Conservation (phyloP, 1,139 yeast genomes). For the Pneumocystis oryctolagi region DNA sequence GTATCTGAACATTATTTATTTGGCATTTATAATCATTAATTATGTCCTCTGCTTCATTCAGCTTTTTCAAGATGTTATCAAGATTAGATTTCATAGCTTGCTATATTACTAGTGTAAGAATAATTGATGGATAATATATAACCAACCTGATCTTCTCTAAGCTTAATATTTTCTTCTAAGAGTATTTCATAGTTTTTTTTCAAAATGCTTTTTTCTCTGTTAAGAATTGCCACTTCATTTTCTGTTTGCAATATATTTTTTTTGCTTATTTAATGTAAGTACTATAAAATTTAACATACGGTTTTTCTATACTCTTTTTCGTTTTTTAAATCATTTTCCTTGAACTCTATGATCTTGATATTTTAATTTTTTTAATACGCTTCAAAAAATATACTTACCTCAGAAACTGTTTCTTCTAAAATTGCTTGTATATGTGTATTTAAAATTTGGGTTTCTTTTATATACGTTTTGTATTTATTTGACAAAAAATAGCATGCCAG, state of each 20-base stretch:
- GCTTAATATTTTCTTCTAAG: not conserved
- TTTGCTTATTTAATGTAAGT: not conserved
- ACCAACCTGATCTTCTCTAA: not conserved
- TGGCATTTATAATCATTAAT: not conserved
- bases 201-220: not conserved
- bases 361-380: not conserved
- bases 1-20: not conserved
- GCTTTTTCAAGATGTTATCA: not conserved
- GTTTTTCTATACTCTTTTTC: not conserved
- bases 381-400: not conserved
- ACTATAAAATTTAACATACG: not conserved
- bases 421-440: not conserved
- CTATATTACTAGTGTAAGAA: not conserved
- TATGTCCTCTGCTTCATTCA: not conserved
- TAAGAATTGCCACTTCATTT: not conserved
- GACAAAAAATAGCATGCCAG: not conserved
- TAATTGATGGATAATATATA: not conserved
- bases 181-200: not conserved
- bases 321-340: not conserved
- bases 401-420: not conserved
- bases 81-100: not conserved
- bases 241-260: not conserved
- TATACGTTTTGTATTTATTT: not conserved
- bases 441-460: not conserved
- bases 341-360: not conserved